Percentiles rank a stretch among this genome's conserved stretches.
Evolutionary conservation across 768 basidiomycete species (phyloP).

Genomic region (Austroboletus festivus): DNA sequence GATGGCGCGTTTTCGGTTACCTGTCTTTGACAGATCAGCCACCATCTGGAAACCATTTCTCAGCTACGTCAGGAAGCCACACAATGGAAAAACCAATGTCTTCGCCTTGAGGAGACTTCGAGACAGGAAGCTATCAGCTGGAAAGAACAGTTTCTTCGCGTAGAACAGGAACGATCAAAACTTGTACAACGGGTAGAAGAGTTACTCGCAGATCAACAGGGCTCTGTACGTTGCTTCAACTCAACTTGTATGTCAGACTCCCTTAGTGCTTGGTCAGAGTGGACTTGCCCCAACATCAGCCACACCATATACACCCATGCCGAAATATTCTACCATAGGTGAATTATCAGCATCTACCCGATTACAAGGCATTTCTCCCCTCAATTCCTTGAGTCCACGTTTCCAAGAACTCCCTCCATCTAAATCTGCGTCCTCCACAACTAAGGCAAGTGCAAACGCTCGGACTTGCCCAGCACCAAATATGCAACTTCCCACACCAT

Average conservation of each 20-base stretch:
- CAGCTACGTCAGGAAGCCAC: constrained; percentile 61
- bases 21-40: constrained; percentile 43
- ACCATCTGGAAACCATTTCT: constrained; percentile 57
- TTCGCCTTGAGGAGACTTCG: constrained; percentile 44
- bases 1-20: background rate
- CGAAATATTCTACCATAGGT: constrained; percentile 15
- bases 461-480: constrained; percentile 9
- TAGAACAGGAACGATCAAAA: constrained; percentile 63
- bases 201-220: constrained; percentile 47
- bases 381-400: constrained; percentile 23
- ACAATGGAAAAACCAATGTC: constrained; percentile 71
- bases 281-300: constrained; percentile 14
- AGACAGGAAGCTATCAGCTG: constrained; percentile 58
- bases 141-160: constrained; percentile 77
- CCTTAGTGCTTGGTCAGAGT: constrained; percentile 9
- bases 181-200: constrained; percentile 59
- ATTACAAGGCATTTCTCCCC: constrained; percentile 12
- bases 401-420: constrained; percentile 31
- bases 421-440: constrained; percentile 29
- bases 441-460: constrained; percentile 17
- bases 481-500: constrained; percentile 29
- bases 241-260: background rate
- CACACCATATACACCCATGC: constrained; percentile 35
- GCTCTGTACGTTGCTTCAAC: constrained; percentile 36
- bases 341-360: constrained; percentile 32